phyloP scores from a whole-genome alignment of 2,329 filamentous ascomycete genomes.

The Cordyceps cicadae region DNA sequence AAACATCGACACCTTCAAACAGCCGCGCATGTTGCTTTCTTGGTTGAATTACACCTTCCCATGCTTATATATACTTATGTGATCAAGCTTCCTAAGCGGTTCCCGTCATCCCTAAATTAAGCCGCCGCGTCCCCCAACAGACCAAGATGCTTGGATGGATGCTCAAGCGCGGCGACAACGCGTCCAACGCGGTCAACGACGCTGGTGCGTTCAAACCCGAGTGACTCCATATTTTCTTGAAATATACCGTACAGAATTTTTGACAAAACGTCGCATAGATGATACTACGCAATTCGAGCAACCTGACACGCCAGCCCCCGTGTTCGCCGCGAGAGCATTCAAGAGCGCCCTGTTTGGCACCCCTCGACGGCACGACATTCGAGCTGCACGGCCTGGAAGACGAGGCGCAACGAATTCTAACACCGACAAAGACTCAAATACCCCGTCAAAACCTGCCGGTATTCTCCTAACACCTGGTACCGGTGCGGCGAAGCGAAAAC shows the following conservation, averaged over 20 bases:
- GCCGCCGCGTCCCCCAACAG: too few species aligned
- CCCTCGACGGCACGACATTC: conserved; percentile 33
- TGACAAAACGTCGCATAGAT: conserved; percentile 17
- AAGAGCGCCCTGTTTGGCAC: conserved; percentile 57
- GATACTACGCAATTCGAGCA: conserved; percentile 43
- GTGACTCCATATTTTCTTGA: not conserved
- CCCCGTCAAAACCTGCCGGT: conserved; percentile 44
- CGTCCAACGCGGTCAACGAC: conserved; percentile 24
- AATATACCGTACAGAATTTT: not conserved
- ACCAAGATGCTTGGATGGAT: conserved; percentile 51
- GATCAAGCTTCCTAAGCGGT: too few species aligned
- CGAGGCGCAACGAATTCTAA: conserved; percentile 18
- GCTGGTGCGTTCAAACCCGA: conserved; percentile 19
- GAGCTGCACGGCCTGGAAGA: conserved; percentile 16
- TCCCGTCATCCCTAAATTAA: not conserved
- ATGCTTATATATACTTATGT: not conserved
- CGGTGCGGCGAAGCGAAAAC: conserved; percentile 51
- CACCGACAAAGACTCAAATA: conserved; percentile 27
- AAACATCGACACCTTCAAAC: not conserved
- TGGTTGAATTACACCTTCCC: not conserved
- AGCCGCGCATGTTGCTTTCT: conserved; percentile 1
- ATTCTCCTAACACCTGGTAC: conserved; percentile 59
- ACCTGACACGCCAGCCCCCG: conserved; percentile 57
- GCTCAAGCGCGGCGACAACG: conserved; percentile 37
- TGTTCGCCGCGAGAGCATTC: conserved; percentile 58